Evolutionary conservation across 495 filamentous ascomycete species (phyloP), one percentile per base, ranked within the genome.

Genomic region (Hyaloscypha finlandica): DNA sequence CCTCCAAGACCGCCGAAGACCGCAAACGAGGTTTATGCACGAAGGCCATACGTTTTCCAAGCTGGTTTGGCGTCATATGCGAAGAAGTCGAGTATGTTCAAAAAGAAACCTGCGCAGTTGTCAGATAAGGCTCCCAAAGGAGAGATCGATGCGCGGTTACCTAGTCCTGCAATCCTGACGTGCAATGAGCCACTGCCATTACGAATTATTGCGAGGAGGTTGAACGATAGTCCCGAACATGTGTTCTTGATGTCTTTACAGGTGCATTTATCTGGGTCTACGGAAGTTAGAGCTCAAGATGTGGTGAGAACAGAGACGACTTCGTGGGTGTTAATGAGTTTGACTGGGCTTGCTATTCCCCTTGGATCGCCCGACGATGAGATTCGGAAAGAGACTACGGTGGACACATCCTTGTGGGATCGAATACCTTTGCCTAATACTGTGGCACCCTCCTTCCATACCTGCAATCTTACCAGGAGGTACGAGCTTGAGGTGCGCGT

Each of bases 111-210:
- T 4, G 59, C 45, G 59, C 54, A 30, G 39, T 68, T 71, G 48
- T 66, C 67, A 35, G 64, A 66, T 19, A 69, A 68, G 3, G 69
- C 79, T 0, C 83, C 83, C 6, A 77, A 75, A 1, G 74, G 85
- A 63, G 83, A 84, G 67, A 85, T 97, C 35, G 94, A 97, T 72
- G 88, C 90, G 6, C 85, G 94, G 8, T 79, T 99, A 37, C 95
- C 95, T 0, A 90, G 94, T 74, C 95, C 95, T 6, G 84, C 93
- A 3, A 93, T 97, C 53, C 75, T 97, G 29, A 97, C 93, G 0
- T 97, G 94, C 79, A 94, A 94, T 73, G 84, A 93, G 64, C 87
- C 92, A 1, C 74, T 99, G 6, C 93, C 94, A 16, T 80, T 99
- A 5, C 88, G 93, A 0, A 75, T 99, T 16, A 76, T 99, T 8